phyloP scores from a whole-genome alignment of 1,284 basidiomycete species.

The Malassezia dermatis region DNA sequence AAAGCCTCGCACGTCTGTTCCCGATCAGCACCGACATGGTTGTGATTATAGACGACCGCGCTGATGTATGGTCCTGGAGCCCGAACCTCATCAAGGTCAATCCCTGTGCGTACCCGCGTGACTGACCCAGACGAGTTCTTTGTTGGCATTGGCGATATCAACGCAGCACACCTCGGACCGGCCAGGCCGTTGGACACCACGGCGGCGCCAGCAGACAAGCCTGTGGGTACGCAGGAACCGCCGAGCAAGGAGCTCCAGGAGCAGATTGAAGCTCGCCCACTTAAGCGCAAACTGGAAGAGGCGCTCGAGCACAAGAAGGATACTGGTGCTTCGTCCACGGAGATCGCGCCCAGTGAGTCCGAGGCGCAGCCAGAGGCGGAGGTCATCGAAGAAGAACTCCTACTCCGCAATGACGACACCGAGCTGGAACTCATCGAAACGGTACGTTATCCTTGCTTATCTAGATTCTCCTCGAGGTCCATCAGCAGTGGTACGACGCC shows the following conservation, averaged over 20 bases:
- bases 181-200: conserved; percentile 6
- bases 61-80: conserved; percentile 89
- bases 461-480: conserved; percentile 67
- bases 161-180: conserved; percentile 53
- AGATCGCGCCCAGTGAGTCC: not conserved
- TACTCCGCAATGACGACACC: conserved; percentile 55
- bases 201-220: not conserved
- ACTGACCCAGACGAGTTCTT: conserved; percentile 75
- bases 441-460: conserved; percentile 51
- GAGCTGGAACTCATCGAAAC: conserved; percentile 67
- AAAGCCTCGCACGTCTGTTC: conserved; percentile 79
- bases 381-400: conserved; percentile 1
- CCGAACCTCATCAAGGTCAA: conserved; percentile 93
- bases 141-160: conserved; percentile 96
- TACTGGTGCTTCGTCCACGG: not conserved
- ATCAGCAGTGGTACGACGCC: conserved; percentile 59
- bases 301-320: conserved; percentile 54
- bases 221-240: not conserved
- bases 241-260: conserved; percentile 56
- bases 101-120: conserved; percentile 60
- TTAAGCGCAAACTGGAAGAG: conserved; percentile 53
- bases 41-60: conserved; percentile 93
- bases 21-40: conserved; percentile 93
- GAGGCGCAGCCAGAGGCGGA: conserved; percentile 22
- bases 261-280: conserved; percentile 70